Conservation (phyloP, 345 rosid genomes). For the Passiflora organensis region DNA sequence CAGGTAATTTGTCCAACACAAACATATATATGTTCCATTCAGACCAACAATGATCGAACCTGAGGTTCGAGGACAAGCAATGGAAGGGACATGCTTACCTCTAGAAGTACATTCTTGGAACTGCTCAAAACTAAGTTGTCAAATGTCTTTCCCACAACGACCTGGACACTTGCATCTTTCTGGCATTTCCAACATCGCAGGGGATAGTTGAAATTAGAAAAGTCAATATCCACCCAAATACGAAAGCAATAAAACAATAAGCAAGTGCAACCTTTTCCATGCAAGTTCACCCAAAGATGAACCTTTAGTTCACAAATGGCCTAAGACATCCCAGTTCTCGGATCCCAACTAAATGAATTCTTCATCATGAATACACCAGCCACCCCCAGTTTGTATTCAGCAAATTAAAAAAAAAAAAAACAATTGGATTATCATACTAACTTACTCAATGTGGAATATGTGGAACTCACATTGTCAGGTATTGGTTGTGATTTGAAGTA, state of each 20-base stretch:
- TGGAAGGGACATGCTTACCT: constrained; percentile 39
- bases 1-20: no score
- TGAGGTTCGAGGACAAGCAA: not conserved
- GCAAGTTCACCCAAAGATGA: no score
- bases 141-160: constrained; percentile 76
- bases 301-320: no score
- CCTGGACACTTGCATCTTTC: constrained; percentile 48
- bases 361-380: no score
- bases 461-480: constrained; percentile 66
- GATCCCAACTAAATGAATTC: no score
- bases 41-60: not conserved
- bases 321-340: no score
- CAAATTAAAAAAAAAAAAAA: no score
- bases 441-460: not conserved
- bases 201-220: not conserved
- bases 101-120: constrained; percentile 64
- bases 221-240: no score
- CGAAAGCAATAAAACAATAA: no score
- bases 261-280: no score
- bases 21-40: constrained; percentile 1
- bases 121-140: constrained; percentile 67
- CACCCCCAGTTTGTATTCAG: no score
- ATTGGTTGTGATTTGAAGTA: constrained; percentile 73
- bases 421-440: not conserved
- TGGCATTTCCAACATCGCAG: constrained; percentile 28